Conservation (phyloP, 139 green algal species). For the Pedinophyceae sp. region DNA sequence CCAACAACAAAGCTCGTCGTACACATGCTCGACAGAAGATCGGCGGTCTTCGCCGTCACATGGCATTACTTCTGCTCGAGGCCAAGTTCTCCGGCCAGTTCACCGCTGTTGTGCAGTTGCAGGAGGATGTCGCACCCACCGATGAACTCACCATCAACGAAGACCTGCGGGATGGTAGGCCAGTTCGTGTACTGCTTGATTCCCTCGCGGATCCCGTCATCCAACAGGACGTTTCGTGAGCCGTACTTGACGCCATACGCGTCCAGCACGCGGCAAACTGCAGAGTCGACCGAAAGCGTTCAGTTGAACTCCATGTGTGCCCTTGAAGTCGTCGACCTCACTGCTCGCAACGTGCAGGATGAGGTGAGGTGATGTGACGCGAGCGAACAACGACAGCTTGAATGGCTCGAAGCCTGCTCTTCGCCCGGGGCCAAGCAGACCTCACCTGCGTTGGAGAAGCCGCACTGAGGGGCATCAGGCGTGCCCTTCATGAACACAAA, state of each 20-base stretch:
- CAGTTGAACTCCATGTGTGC: too few species aligned
- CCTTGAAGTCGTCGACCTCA: too few species aligned
- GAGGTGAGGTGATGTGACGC: too few species aligned
- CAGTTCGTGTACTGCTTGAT: conserved; percentile 11
- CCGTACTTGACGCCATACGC: conserved; percentile 7
- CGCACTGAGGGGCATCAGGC: conserved; percentile 8
- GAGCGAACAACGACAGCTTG: too few species aligned
- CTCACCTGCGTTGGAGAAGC: conserved; percentile 11
- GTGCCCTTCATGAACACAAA: conserved; percentile 11
- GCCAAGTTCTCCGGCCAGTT: conserved; percentile 1
- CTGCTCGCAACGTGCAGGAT: too few species aligned
- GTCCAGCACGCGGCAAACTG: conserved; percentile 4
- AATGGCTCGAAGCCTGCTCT: too few species aligned
- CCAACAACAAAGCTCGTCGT: too few species aligned
- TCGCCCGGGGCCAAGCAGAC: too few species aligned
- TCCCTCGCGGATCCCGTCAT: conserved; percentile 2
- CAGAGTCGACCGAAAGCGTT: too few species aligned
- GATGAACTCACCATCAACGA: conserved; percentile 10
- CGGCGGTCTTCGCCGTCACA: not conserved
- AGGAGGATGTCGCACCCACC: conserved; percentile 10
- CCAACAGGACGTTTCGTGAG: conserved; percentile 4
- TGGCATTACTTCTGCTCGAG: not conserved
- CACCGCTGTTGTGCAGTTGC: conserved; percentile 9
- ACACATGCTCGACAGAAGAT: too few species aligned
- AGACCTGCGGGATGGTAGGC: conserved; percentile 5